Evolutionary conservation across 192 early-diverging fungal genomes (phyloP), one percentile per base, ranked within the genome.

Genomic region (Spizellomyces sp.): DNA sequence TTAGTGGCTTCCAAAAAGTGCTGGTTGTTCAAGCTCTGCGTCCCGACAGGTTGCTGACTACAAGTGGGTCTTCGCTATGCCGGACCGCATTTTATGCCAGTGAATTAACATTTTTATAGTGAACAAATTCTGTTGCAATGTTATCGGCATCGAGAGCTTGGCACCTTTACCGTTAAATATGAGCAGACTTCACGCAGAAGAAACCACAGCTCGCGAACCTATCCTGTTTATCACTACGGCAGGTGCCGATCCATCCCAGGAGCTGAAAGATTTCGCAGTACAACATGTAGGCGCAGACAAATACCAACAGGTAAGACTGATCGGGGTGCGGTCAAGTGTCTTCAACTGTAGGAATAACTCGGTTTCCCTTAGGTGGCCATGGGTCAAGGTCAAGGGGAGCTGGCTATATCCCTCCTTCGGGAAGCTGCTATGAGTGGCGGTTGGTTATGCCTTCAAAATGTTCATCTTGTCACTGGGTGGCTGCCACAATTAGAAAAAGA

Each of bases 181-280:
- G 50, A 48, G 61, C 9, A 48, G 74, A 17, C 48, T 81, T 19
- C 55, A 69, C 50, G 73, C 75, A 10, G 69, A 80, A 17, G 86
- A 87, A 75, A 77, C 86, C 8, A 44, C 74, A 8, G 66, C 79
- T 4, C 65, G 52, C 6, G 79, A 87, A 57, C 84, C 86, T 4
- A 81, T 87, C 54, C 73, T 87, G 2, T 87, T 87, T 71, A 87
- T 87, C 48, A 87, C 81, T 12, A 87, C 84, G 14, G 82, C 86
- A n/a, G 86, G 86, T 43, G 76, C 83, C 27, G 86, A 87, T 67
- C 81, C 83, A 48, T 83, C 84, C 8, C 77, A 82, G 76, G 86
- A 87, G 55, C 62, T 87, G 50, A 54, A 19, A 54, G 50, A 54
- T 54, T 78, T 85, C 67, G 83, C 80, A 8, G 36, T 52, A 14